phyloP scores from a whole-genome alignment of 306 rosid genomes.

The Dalbergia oliveri region DNA sequence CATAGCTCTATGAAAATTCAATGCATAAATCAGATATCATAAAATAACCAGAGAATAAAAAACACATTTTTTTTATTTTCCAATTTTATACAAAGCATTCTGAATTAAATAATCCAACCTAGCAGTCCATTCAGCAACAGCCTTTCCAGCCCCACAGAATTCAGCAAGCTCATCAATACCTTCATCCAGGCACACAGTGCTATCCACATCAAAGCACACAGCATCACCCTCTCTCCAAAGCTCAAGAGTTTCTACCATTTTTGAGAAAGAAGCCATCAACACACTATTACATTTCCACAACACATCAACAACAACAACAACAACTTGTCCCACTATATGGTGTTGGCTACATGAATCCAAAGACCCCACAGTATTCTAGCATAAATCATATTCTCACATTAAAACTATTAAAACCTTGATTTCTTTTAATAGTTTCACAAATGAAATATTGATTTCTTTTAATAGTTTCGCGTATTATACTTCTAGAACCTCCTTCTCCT shows the following conservation, averaged over 20 bases:
- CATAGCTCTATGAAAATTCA: constrained; percentile 78
- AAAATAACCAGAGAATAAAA: neutral
- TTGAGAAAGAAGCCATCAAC: constrained; percentile 21
- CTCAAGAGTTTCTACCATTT: constrained; percentile 59
- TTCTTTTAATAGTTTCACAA: no score
- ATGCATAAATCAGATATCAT: constrained; percentile 41
- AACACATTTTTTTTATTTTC: neutral
- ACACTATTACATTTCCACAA: constrained; percentile 21
- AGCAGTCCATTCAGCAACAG: constrained; percentile 97
- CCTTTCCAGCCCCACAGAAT: constrained; percentile 95
- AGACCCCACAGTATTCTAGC: no score
- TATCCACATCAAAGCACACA: constrained; percentile 69
- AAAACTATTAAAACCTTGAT: no score
- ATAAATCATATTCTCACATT: no score
- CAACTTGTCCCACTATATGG: no score
- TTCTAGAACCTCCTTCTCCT: no score
- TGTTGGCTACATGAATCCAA: no score
- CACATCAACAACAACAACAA: neutral
- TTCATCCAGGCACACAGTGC: constrained; percentile 85
- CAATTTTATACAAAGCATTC: neutral
- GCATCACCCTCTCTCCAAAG: constrained; percentile 70
- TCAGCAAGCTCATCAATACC: constrained; percentile 97
- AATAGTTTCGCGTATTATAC: no score
- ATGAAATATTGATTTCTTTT: no score
- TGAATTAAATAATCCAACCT: constrained; percentile 54